Evolutionary conservation across 1,139 yeast genomes (phyloP).

Genomic region (Starmera stellimalicola): DNA sequence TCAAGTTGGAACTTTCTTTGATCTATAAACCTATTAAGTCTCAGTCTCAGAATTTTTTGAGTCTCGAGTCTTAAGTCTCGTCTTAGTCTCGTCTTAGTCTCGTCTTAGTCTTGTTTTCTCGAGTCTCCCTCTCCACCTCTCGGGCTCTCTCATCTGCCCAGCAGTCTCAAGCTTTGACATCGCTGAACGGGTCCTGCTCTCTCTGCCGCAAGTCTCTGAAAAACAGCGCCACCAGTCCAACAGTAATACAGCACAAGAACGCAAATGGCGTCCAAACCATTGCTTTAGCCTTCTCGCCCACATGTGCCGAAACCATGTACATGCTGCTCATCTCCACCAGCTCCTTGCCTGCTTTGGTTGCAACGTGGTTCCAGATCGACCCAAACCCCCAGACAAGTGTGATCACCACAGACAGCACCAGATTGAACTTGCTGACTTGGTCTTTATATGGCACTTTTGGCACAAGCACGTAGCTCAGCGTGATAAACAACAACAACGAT

Average conservation of each 20-base stretch:
- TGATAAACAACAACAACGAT: constrained; percentile 30
- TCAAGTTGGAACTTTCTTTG: too few species aligned
- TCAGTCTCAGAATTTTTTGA: too few species aligned
- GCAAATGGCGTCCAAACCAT: constrained; percentile 57
- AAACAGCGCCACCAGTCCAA: constrained; percentile 22
- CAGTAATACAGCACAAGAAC: constrained; percentile 28
- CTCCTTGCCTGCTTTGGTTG: constrained; percentile 35
- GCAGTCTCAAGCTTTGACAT: constrained; percentile 15
- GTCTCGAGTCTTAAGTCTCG: too few species aligned
- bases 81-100: too few species aligned
- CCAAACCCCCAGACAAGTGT: constrained; percentile 59
- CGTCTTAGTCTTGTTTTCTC: too few species aligned
- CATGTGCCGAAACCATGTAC: constrained; percentile 33
- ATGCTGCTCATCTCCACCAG: constrained; percentile 45
- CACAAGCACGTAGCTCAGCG: constrained; percentile 33
- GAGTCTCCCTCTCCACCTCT: too few species aligned
- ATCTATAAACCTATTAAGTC: too few species aligned
- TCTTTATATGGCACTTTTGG: constrained; percentile 40
- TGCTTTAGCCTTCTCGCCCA: constrained; percentile 47
- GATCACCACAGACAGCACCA: constrained; percentile 29
- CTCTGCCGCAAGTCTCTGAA: constrained; percentile 21
- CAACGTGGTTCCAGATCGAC: constrained; percentile 59
- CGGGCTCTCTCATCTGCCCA: too few species aligned
- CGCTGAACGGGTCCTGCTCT: constrained; percentile 21
- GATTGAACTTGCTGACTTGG: constrained; percentile 24